Conservation (phyloP, 257 asterid species). For the Solanum acaule region DNA sequence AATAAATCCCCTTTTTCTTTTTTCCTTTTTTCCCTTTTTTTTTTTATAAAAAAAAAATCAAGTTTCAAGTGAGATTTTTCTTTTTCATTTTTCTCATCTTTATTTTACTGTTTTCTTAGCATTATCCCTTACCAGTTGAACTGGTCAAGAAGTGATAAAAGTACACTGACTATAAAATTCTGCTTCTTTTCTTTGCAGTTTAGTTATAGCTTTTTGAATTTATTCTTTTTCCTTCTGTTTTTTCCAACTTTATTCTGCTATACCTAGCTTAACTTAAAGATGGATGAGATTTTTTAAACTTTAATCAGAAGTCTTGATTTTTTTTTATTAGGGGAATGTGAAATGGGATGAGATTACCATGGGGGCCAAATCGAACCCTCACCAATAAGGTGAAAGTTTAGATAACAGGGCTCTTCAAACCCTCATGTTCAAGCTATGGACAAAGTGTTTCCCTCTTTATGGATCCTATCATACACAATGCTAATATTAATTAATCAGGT, state of each 20-base stretch:
- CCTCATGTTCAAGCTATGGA: not conserved
- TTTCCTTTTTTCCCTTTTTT: not conserved
- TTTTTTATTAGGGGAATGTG: not conserved
- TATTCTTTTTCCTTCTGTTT: not conserved
- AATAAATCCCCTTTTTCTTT: not conserved
- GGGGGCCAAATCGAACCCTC: not conserved
- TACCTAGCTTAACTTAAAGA: not conserved
- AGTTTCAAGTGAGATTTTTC: not conserved
- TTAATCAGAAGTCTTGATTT: not conserved
- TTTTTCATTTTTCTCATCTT: not conserved
- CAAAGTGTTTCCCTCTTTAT: not conserved
- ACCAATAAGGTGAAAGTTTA: not conserved
- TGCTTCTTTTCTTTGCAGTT: not conserved
- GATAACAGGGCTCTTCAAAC: not conserved
- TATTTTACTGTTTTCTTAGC: not conserved
- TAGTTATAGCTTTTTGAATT: not conserved
- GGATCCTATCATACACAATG: not conserved
- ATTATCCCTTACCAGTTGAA: not conserved
- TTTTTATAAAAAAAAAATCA: not conserved
- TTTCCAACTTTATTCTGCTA: not conserved
- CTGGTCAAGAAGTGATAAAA: conserved; percentile 1
- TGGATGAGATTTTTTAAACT: not conserved
- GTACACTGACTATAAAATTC: not conserved
- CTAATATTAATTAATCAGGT: not conserved
- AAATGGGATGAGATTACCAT: not conserved